These are phyloP conservation scores for Akanthomyces dipterigenus DNA, from an alignment of 2,329 filamentous ascomycete species.

Conservation along the genomic window DNA sequence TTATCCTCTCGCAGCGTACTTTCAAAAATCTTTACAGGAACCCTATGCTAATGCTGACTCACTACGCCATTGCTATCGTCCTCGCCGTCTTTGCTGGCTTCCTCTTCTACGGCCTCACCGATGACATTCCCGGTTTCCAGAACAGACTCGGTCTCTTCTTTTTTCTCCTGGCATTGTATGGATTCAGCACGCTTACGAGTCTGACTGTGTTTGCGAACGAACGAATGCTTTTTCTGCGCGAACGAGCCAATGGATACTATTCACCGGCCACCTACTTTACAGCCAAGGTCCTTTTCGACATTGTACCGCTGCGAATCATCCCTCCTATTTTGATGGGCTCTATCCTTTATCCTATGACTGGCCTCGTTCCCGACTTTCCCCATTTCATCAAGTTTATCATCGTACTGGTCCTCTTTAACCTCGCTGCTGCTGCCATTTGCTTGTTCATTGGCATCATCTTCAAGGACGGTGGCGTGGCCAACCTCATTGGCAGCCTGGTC, in stretches of 20 bases:
- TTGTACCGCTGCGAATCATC: conserved; percentile 86
- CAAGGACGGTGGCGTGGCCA: conserved; percentile 85
- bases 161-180: conserved; percentile 91
- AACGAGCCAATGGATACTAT: conserved; percentile 96
- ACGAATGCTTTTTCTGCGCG: conserved; percentile 81
- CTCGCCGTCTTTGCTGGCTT: conserved; percentile 91
- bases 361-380: conserved; percentile 69
- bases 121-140: conserved; percentile 96
- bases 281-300: conserved; percentile 96
- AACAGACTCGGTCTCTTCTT: conserved; percentile 96
- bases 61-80: conserved; percentile 94
- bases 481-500: conserved; percentile 85
- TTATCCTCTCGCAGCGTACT: conserved; percentile 81
- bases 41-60: conserved; percentile 95
- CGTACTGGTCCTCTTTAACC: conserved; percentile 89
- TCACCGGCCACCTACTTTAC: conserved; percentile 88
- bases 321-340: conserved; percentile 92
- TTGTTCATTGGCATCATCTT: conserved; percentile 95
- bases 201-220: conserved; percentile 91
- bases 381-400: conserved; percentile 91
- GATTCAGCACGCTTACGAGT: conserved; percentile 92
- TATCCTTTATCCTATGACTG: conserved; percentile 97
- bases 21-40: conserved; percentile 98
- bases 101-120: conserved; percentile 91
- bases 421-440: conserved; percentile 88